Base-by-base conservation (phyloP, 2,329 filamentous ascomycete species). In the Penicillium nordicum region DNA sequence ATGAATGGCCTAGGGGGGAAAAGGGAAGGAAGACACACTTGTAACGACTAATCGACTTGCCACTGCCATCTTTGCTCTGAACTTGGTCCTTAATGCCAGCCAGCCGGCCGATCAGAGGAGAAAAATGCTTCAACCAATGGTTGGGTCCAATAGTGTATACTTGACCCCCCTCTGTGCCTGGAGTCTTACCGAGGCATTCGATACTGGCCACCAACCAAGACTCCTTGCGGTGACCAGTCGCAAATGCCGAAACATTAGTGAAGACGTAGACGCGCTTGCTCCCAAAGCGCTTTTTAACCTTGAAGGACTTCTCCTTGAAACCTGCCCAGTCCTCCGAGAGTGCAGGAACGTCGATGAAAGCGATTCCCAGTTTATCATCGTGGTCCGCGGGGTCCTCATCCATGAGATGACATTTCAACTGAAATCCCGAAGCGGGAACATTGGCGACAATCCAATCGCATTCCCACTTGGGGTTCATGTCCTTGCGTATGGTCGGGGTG, bases 361-460 rank as follows among this genome's bases (percentile, higher is more conserved):
- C 90, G 68, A 94, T 95, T 11, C 93, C 93, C 21, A 97, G 81
- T 27, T 90, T 83, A 74, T 97, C 93, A 69, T 97, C 89, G 62
- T 88, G 85, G 70, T 97, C 90, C 1, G 87, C 84, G 34, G 87
- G 85, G 74, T 97, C 93, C 72, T 97, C 93, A 68, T 97, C 93
- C 74, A 92, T 95, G 18, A 97, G 76, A 51, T 90, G 84, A 59
- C 90, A 91, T 71, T 96, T 96, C 64, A 97, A 81, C 55, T 81
- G 83, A 76, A 96, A 96, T 4, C 92, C 92, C 0, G 83, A 84
- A 0, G 86, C 79, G 0, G 93, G 92, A 2, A 97, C 82, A 64
- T 96, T 95, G 58, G 90, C 90, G 25, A 97, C 88, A 23, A 91
- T 81, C 93, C 93, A 97, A 58, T 90, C 83, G 37, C 87, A 84